Base-by-base conservation (phyloP, 1,284 basidiomycete species). In the Ustilago hordei region DNA sequence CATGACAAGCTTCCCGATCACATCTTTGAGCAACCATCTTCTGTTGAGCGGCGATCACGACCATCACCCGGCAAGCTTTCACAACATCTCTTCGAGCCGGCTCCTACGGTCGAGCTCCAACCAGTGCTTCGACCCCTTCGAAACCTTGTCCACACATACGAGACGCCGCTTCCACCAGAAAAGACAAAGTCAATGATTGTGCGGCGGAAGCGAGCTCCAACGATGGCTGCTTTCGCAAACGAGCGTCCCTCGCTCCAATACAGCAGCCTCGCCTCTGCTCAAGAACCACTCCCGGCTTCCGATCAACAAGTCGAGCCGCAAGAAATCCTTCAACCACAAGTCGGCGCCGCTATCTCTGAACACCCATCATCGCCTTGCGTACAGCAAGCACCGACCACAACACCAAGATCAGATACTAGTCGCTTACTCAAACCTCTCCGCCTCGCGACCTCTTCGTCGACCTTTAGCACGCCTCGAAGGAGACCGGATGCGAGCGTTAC, bases 401-500 rank as follows among this genome's bases (percentile, higher is more conserved):
- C 38, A 13, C 36, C 32, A 5, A 32, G 23, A 6, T 8, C 11
- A 8, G 32, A 36, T 11, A 7, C 47, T 28, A 28, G 23, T 5
- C 41, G 35, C 23, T 43, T 48, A 19, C 28, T 66, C 13, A 55
- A 38, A 36, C 64, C 57, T 13, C 50, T 63, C 17, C 60, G 50
- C 34, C 48, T 72, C 8, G 64, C 43, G n/a, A 38, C 38, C 19
- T 43, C 47, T 8, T 28, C 19, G 1, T 53, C 38, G 1, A n/a
- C 41, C 0, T 31, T 47, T n/a, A 47, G 35, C 41, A 60, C 52
- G 8, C 48, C 56, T n/a, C 52, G 32, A 43, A 34, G 32, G 36
- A 34, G 45, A 31, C 34, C 53, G 17, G 60, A 55, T n/a, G 48
- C 60, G 35, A 67, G 70, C 39, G 57, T 53, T 19, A 39, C 57